Conservation (phyloP, 179 eudicot species). For the Silene noctiflora region DNA sequence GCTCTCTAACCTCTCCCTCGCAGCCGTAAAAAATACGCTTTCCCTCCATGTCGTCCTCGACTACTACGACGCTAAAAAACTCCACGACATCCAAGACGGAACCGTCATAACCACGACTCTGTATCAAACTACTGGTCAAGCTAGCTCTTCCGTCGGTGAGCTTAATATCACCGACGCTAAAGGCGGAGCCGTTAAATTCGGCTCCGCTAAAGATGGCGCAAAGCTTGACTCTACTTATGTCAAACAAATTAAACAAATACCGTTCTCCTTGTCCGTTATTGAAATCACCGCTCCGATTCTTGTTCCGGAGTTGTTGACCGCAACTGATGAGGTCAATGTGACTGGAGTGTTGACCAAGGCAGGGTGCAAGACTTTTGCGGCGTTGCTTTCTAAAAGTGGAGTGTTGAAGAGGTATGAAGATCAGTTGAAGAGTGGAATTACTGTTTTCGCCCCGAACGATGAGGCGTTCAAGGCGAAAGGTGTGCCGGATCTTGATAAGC, state of each 20-base stretch:
- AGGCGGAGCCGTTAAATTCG: conserved; percentile 75
- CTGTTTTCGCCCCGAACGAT: conserved; percentile 74
- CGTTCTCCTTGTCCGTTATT: conserved; percentile 62
- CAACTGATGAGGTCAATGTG: conserved; percentile 46
- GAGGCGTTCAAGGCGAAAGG: conserved; percentile 63
- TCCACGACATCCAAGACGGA: conserved; percentile 65
- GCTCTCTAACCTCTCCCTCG: conserved; percentile 45
- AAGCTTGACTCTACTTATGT: conserved; percentile 52
- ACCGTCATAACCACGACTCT: conserved; percentile 56
- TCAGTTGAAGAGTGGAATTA: conserved; percentile 49
- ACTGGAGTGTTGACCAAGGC: conserved; percentile 58
- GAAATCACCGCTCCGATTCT: conserved; percentile 62
- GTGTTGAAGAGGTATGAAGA: conserved; percentile 46
- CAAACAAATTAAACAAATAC: conserved; percentile 53
- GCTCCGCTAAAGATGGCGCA: conserved; percentile 55
- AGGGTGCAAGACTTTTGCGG: conserved; percentile 64
- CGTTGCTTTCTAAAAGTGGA: conserved; percentile 35
- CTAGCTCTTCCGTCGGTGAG: conserved; percentile 43
- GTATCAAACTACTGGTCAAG: conserved; percentile 70
- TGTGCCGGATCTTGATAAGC: conserved; percentile 51
- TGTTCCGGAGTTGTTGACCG: conserved; percentile 43
- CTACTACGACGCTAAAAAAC: conserved; percentile 64
- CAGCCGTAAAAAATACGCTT: conserved; percentile 52
- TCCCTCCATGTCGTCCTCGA: conserved; percentile 74
- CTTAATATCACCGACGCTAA: conserved; percentile 71